Base-by-base conservation (phyloP, 2,329 filamentous ascomycete genomes). In the Pseudogymnoascus sp. region DNA sequence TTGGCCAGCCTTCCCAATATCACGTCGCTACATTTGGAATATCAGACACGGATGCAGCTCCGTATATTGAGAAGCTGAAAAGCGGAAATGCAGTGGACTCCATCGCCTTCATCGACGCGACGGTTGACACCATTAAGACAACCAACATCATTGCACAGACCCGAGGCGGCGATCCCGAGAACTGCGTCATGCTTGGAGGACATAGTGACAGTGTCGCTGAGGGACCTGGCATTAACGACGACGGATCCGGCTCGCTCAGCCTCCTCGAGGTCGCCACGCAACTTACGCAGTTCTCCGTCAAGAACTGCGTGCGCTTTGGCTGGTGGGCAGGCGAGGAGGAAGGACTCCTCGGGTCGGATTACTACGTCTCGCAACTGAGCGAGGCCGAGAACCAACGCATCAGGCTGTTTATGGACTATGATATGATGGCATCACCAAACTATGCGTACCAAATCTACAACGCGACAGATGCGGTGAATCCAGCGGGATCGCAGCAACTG, bases 21-120 rank as follows among this genome's bases (percentile, higher is more conserved):
- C 82, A 90, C 67, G 77, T 89, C 4, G 84, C 89, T 0, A 89
- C 85, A 1, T 85, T 91, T 63, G 86, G 86, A 1, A 75, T 93
- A 24, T 81, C 81, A 1, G 78, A 81, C 17, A 75, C 78, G 10
- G 82, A 85, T 31, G 89, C 85, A 4, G 72, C 77, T 62, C 79
- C 81, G 1, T 75, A 87, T 35, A 69, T 86, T 6, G 72, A 79
- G 59, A 76, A 80, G 60, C 75, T 91, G 47, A 73, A 79, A 62
- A 72, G 74, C 1, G 82, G 82, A 31, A 69, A 81, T 63, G 69
- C 66, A 1, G 71, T 87, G 5, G 76, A 81, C 59, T 78, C 78
- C 15, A 84, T 81, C 59, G 83, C 83, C 1, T 86, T 84, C 71
- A 82, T 86, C 15, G 79, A 86, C 67, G 76, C 83, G 15, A 77